Percentiles rank a stretch among this genome's conserved stretches.
phyloP scores from a whole-genome alignment of 129 eudicot species.

The Pittosporum tobira region DNA sequence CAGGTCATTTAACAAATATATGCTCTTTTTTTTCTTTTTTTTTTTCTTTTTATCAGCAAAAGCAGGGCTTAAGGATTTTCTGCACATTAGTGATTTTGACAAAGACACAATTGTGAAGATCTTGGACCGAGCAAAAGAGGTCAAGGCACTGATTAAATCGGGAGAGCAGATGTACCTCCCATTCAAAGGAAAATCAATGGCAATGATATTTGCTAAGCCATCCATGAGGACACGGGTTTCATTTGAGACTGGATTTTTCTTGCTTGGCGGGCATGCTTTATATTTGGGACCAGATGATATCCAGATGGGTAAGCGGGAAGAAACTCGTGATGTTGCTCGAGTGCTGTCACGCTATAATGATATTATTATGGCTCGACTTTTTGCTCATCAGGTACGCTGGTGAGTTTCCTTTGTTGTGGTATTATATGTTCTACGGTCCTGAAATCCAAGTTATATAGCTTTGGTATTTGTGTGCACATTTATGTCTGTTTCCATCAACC shows the following conservation, averaged over 20 bases:
- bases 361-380: constrained; percentile 94
- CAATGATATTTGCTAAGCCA: constrained; percentile 97
- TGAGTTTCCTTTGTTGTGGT: constrained; percentile 24
- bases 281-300: constrained; percentile 91
- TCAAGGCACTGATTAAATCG: constrained; percentile 71
- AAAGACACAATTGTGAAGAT: constrained; percentile 72
- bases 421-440: background rate
- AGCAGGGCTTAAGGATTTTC: constrained; percentile 61
- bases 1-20: background rate
- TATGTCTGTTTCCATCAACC: too few species aligned
- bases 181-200: constrained; percentile 91
- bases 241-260: constrained; percentile 82
- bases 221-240: constrained; percentile 99
- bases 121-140: constrained; percentile 74
- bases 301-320: constrained; percentile 99
- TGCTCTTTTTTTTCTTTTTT: constrained; percentile 6
- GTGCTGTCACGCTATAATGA: constrained; percentile 91
- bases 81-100: constrained; percentile 72
- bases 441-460: background rate
- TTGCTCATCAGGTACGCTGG: constrained; percentile 92
- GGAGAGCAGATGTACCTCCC: constrained; percentile 88
- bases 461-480: background rate
- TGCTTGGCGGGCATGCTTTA: constrained; percentile 94
- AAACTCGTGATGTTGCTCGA: constrained; percentile 97
- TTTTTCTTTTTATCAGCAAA: constrained; percentile 32